Evolutionary conservation across 257 asterid genomes (phyloP).

Genomic region (Ophiorrhiza pumila): DNA sequence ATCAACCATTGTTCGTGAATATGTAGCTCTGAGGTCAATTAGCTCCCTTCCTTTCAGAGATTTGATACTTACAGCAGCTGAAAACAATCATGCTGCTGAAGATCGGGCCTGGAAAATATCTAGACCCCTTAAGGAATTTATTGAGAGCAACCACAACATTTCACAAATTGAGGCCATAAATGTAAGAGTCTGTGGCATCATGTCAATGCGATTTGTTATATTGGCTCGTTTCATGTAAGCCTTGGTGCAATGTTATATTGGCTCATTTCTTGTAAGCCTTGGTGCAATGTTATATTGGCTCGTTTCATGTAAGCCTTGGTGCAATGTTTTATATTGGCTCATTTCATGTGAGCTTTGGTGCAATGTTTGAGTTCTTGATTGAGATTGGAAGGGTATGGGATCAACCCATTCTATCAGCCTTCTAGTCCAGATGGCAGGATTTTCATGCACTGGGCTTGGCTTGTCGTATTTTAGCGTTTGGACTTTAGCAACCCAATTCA

Average conservation of each 20-base stretch:
- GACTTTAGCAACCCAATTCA: not conserved
- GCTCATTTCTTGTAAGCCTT: no score
- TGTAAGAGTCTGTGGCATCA: conserved; percentile 50
- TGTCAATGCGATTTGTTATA: conserved; percentile 12
- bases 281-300: no score
- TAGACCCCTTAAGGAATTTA: conserved; percentile 55
- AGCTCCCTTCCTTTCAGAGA: conserved; percentile 81
- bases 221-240: not conserved
- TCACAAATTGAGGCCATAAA: conserved; percentile 86
- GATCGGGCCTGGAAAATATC: conserved; percentile 94
- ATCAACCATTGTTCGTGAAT: conserved; percentile 93
- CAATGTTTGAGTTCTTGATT: not conserved
- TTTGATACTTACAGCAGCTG: conserved; percentile 70
- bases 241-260: conserved; percentile 3
- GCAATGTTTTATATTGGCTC: no score
- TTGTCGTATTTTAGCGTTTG: not conserved
- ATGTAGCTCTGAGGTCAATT: conserved; percentile 78
- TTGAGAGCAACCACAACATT: conserved; percentile 68
- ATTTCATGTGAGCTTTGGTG: not conserved
- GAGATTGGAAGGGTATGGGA: not conserved
- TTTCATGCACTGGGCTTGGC: not conserved
- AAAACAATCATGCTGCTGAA: conserved; percentile 38
- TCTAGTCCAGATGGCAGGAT: not conserved
- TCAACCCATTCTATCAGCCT: not conserved
- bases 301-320: no score